These are phyloP conservation scores for Asterochloris erici DNA, from an alignment of 139 green algal species.

Conservation along the genomic window DNA sequence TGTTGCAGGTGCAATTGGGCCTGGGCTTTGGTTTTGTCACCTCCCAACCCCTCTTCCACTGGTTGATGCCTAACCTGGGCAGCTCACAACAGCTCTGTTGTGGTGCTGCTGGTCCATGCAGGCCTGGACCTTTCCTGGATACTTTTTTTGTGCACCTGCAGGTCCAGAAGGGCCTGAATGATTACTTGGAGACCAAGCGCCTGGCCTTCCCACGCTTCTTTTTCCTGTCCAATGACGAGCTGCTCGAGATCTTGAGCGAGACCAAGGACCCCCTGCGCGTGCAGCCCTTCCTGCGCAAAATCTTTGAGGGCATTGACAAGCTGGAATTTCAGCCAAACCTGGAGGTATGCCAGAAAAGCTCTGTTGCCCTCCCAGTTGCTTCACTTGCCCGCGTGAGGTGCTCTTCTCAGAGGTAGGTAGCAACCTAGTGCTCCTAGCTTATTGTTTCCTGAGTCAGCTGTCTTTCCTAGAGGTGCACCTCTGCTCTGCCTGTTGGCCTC, in stretches of 20 bases:
- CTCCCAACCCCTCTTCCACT: neutral
- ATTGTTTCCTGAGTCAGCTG: too few species aligned
- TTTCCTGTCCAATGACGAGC: conserved; percentile 80
- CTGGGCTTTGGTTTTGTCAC: too few species aligned
- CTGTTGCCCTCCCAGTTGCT: too few species aligned
- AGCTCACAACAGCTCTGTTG: too few species aligned
- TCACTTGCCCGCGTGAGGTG: too few species aligned
- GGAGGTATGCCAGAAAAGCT: conserved; percentile 7
- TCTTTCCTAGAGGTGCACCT: too few species aligned
- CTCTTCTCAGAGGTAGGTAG: too few species aligned
- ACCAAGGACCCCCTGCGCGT: conserved; percentile 78
- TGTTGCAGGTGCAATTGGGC: too few species aligned
- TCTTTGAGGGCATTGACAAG: conserved; percentile 79
- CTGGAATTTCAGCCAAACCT: conserved; percentile 60
- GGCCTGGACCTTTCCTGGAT: too few species aligned
- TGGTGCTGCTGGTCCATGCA: too few species aligned
- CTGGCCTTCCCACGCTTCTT: conserved; percentile 83
- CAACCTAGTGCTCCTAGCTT: too few species aligned
- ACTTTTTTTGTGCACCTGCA: neutral
- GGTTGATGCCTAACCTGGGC: neutral
- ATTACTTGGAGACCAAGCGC: conserved; percentile 84
- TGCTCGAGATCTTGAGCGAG: conserved; percentile 74
- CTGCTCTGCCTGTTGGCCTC: too few species aligned
- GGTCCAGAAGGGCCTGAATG: conserved; percentile 72
- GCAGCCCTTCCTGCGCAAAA: conserved; percentile 79